These are phyloP conservation scores for Penicillium arizonense DNA, from an alignment of 495 filamentous ascomycete genomes.

Conservation along the genomic window DNA sequence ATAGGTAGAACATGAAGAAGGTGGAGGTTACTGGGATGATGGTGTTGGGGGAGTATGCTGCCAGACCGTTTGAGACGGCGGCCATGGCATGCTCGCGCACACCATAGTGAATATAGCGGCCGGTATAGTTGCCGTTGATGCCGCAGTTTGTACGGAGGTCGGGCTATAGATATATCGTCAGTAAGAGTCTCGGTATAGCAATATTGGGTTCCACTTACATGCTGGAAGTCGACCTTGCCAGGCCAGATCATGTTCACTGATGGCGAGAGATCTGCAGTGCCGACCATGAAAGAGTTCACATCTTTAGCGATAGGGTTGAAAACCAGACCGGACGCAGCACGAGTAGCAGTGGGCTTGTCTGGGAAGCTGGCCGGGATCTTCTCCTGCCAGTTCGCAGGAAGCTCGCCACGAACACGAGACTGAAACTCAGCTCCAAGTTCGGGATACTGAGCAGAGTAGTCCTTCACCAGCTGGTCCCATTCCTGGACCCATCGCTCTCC, in stretches of 20 bases:
- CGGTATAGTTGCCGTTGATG: slow-evolving; percentile 49
- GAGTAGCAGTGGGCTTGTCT: slow-evolving; percentile 45
- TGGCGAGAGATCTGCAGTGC: slow-evolving; percentile 57
- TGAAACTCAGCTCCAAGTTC: slow-evolving; percentile 48
- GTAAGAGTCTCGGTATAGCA: neutral
- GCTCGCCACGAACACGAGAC: slow-evolving; percentile 41
- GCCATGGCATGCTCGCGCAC: slow-evolving; percentile 57
- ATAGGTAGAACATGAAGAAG: slow-evolving; percentile 65
- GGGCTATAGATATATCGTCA: slow-evolving; percentile 25
- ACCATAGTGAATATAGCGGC: slow-evolving; percentile 54
- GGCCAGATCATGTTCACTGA: slow-evolving; percentile 58
- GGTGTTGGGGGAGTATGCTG: slow-evolving; percentile 48
- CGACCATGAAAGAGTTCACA: slow-evolving; percentile 53
- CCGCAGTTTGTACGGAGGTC: slow-evolving; percentile 41
- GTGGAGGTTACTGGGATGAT: slow-evolving; percentile 52
- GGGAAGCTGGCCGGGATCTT: slow-evolving; percentile 46
- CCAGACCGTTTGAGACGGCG: slow-evolving; percentile 52
- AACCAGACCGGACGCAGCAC: slow-evolving; percentile 49
- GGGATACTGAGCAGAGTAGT: slow-evolving; percentile 43
- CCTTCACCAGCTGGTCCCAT: slow-evolving; percentile 44
- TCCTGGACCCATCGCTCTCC: slow-evolving; percentile 40
- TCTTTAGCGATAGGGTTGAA: slow-evolving; percentile 49
- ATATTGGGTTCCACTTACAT: slow-evolving; percentile 28
- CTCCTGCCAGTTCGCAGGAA: slow-evolving; percentile 43
- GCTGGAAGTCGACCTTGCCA: slow-evolving; percentile 54